Conservation (phyloP, 306 rosid genomes). For the Ochetophila trinervis region DNA sequence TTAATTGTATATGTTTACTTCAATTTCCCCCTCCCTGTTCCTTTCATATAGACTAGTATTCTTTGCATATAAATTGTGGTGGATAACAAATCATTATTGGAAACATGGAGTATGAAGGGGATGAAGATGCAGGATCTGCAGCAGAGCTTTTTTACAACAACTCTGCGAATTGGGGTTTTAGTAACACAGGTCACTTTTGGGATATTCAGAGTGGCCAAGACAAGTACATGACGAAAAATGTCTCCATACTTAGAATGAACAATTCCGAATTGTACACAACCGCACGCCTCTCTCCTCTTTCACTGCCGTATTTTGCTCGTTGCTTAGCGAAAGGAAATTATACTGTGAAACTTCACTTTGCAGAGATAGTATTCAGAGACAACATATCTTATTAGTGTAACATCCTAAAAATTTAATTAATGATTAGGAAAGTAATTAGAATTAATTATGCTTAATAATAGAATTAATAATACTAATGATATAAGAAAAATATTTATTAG, state of each 20-base stretch:
- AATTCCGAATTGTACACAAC: conserved; percentile 39
- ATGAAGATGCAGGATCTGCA: conserved; percentile 40
- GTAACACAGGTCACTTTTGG: conserved; percentile 52
- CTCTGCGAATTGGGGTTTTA: conserved; percentile 44
- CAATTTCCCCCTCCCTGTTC: not conserved
- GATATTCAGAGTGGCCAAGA: conserved; percentile 29
- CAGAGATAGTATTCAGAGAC: conserved; percentile 48
- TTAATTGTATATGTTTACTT: not conserved
- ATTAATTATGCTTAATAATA: too few relatives aligned
- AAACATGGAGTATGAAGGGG: conserved; percentile 37
- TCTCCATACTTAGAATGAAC: conserved; percentile 23
- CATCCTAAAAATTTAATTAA: too few relatives aligned
- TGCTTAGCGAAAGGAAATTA: conserved; percentile 68
- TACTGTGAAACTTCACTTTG: conserved; percentile 51
- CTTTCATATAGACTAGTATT: conserved; percentile 15
- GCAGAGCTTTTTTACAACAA: conserved; percentile 29
- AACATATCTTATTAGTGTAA: conserved; percentile 48
- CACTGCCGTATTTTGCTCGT: conserved; percentile 52
- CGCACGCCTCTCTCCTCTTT: conserved; percentile 50
- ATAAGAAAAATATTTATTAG: too few relatives aligned
- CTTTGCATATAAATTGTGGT: conserved; percentile 58
- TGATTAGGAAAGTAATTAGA: too few relatives aligned
- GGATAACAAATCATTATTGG: conserved; percentile 39
- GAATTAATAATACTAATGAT: too few relatives aligned
- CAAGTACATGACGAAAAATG: conserved; percentile 24